A percentile compares a stretch with the other conserved stretches of the same genome.
phyloP scores from a whole-genome alignment of 139 green algal species.

The Trebouxia sp. region DNA sequence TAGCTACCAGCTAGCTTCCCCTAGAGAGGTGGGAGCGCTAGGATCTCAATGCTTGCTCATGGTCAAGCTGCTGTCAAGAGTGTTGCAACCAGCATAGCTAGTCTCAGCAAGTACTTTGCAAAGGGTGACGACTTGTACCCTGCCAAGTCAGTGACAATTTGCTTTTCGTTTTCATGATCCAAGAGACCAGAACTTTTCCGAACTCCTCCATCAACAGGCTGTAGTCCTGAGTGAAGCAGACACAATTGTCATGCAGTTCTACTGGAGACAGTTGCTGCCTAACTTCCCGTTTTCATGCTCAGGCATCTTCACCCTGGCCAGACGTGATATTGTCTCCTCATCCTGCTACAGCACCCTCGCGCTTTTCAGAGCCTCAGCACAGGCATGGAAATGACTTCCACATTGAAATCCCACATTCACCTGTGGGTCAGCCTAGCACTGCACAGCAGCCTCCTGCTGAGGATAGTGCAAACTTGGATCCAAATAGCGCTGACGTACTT shows the following conservation, averaged over 20 bases:
- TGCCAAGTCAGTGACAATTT: no score
- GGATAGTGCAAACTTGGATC: no score
- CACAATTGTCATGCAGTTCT: background rate
- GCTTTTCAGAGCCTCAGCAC: background rate
- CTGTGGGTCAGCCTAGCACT: no score
- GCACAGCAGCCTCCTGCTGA: no score
- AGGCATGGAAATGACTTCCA: background rate
- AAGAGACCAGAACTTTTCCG: constrained; percentile 47
- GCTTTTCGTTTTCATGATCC: constrained; percentile 86
- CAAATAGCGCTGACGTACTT: no score
- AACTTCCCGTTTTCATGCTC: background rate
- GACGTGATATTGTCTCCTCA: constrained; percentile 10
- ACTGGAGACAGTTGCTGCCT: background rate
- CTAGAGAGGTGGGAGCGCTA: no score
- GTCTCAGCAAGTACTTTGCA: no score
- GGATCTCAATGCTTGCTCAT: no score
- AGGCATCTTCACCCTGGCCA: constrained; percentile 19
- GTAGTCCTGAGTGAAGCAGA: background rate
- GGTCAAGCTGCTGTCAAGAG: no score
- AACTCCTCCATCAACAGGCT: constrained; percentile 51
- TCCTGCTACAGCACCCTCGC: background rate
- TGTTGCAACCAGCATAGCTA: no score
- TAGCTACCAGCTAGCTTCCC: background rate
- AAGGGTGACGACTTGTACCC: no score
- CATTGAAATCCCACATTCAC: background rate